A percentile compares a stretch with the other conserved stretches of the same genome.
Conservation (phyloP, 139 green algal genomes). For the Astrephomene gubernaculifera region DNA sequence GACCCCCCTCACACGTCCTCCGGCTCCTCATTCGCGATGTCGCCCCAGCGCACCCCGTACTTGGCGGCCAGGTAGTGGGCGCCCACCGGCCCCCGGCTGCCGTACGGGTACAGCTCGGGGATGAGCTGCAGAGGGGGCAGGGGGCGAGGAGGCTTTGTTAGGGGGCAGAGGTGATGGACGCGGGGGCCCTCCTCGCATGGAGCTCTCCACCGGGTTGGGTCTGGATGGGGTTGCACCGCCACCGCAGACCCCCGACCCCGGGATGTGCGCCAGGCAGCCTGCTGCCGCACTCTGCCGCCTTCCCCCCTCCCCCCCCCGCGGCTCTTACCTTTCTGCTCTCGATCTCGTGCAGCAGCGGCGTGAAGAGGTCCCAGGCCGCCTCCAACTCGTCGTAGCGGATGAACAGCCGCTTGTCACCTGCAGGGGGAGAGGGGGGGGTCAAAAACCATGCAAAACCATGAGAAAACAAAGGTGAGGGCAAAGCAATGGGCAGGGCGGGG, state of each 20-base stretch:
- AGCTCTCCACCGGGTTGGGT: too few species aligned
- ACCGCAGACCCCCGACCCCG: neutral
- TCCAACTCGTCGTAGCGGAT: constrained; percentile 96
- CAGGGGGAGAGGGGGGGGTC: neutral
- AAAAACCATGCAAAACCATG: too few species aligned
- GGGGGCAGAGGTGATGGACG: neutral
- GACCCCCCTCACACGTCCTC: too few species aligned
- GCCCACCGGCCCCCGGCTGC: constrained; percentile 94
- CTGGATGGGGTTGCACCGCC: neutral
- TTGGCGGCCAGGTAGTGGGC: constrained; percentile 98
- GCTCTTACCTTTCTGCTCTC: constrained; percentile 60
- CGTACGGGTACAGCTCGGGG: constrained; percentile 99
- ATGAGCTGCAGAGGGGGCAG: constrained; percentile 54
- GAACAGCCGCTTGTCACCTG: constrained; percentile 74
- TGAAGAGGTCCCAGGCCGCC: constrained; percentile 96
- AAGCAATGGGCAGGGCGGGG: too few species aligned
- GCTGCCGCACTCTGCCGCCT: neutral
- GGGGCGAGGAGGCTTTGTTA: neutral
- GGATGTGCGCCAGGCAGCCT: neutral
- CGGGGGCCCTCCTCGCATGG: too few species aligned
- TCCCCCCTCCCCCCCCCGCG: neutral
- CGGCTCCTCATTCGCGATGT: constrained; percentile 54
- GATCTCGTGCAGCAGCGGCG: constrained; percentile 88
- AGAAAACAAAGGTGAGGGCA: too few species aligned
- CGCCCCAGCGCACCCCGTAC: constrained; percentile 96